Evolutionary conservation across 805 yeast genomes (phyloP).

Genomic region (Maudiozyma saulgeensis): DNA sequence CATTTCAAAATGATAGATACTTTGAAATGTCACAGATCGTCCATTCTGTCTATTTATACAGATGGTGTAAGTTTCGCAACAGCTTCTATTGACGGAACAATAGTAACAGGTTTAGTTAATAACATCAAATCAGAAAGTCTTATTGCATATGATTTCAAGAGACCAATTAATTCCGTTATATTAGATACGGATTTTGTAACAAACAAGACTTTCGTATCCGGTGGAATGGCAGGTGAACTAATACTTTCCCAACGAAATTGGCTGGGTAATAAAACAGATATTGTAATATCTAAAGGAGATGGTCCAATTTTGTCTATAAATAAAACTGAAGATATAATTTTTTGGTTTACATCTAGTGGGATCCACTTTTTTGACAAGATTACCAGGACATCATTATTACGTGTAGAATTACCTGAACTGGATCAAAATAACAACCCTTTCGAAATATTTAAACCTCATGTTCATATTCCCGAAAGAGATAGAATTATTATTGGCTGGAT

Average conservation of each 20-base stretch:
- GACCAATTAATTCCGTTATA: constrained; percentile 84
- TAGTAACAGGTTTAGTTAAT: constrained; percentile 56
- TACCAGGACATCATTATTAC: constrained; percentile 39
- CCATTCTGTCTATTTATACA: constrained; percentile 61
- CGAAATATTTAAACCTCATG: constrained; percentile 77
- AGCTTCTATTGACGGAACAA: constrained; percentile 90
- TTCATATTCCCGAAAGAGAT: constrained; percentile 55
- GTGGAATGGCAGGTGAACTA: constrained; percentile 85
- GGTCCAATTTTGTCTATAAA: constrained; percentile 67
- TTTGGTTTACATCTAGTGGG: constrained; percentile 84
- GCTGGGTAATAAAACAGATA: constrained; percentile 76
- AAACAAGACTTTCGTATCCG: constrained; percentile 63
- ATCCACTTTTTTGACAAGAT: constrained; percentile 55
- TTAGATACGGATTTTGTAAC: constrained; percentile 59
- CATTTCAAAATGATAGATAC: constrained; percentile 58
- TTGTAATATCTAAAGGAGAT: constrained; percentile 43
- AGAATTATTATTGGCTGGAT: constrained; percentile 78
- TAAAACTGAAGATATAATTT: constrained; percentile 51
- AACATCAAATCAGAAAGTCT: constrained; percentile 31
- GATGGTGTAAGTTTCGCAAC: constrained; percentile 74
- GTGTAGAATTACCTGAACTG: constrained; percentile 44
- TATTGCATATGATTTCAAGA: constrained; percentile 66
- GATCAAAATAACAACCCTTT: constrained; percentile 42
- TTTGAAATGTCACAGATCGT: constrained; percentile 76
- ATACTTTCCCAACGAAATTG: constrained; percentile 69